A percentile compares a stretch with the other conserved stretches of the same genome.
Conservation (phyloP, 1,284 basidiomycete species). For the Megacollybia platyphylla region DNA sequence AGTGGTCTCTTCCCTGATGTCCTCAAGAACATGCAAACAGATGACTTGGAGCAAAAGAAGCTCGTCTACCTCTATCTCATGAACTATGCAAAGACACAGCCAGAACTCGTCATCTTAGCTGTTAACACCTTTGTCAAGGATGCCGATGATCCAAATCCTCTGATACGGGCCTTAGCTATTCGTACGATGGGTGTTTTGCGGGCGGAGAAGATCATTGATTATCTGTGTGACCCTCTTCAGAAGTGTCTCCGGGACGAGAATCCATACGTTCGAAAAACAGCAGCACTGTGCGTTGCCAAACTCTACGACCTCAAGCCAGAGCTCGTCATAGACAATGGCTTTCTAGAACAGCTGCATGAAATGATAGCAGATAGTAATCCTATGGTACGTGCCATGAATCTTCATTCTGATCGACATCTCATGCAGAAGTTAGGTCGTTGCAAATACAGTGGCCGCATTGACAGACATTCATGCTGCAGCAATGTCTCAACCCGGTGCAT, state of each 20-base stretch:
- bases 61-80: conserved; percentile 97
- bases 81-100: conserved; percentile 98
- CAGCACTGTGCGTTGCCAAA: conserved; percentile 92
- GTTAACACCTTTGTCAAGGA: conserved; percentile 99
- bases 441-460: conserved; percentile 89
- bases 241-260: conserved; percentile 90
- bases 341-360: conserved; percentile 79
- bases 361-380: conserved; percentile 95
- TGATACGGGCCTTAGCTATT: conserved; percentile 92
- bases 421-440: conserved; percentile 61
- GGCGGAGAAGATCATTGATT: conserved; percentile 98
- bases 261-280: conserved; percentile 96
- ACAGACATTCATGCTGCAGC: conserved; percentile 80
- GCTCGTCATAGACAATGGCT: conserved; percentile 90
- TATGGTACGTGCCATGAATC: conserved; percentile 47
- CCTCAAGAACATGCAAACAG: conserved; percentile 97
- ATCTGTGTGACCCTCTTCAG: conserved; percentile 87
- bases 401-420: background rate
- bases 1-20: conserved; percentile 96
- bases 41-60: conserved; percentile 92
- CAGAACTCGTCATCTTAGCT: conserved; percentile 92
- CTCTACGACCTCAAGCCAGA: conserved; percentile 95
- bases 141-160: conserved; percentile 90
- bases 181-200: conserved; percentile 96
- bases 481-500: conserved; percentile 37